Evolutionary conservation across 2,329 filamentous ascomycete species (phyloP).

Genomic region (Botryotinia globosa): DNA sequence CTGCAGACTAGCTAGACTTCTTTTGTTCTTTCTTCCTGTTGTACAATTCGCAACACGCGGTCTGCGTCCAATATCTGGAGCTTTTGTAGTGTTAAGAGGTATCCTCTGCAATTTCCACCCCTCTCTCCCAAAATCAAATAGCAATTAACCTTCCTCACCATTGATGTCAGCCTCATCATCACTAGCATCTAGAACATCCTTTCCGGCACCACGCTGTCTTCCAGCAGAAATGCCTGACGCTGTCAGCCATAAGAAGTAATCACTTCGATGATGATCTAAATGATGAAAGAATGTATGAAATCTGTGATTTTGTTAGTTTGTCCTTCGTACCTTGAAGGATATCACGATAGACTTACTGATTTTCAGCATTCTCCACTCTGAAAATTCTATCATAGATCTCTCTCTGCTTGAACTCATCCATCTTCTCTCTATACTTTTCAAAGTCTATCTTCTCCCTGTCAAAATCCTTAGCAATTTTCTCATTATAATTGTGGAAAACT

Average conservation of each 20-base stretch:
- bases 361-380: constrained; percentile 80
- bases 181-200: constrained; percentile 19
- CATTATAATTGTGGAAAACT: constrained; percentile 88
- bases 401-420: constrained; percentile 84
- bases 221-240: constrained; percentile 64
- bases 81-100: neutral
- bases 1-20: neutral
- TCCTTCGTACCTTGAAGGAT: neutral
- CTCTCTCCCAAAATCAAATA: neutral
- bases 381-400: constrained; percentile 94
- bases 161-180: constrained; percentile 23
- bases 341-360: constrained; percentile 59
- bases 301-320: constrained; percentile 41
- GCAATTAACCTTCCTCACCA: constrained; percentile 22
- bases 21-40: neutral
- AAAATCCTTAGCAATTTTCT: constrained; percentile 61
- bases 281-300: constrained; percentile 79
- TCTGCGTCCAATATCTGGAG: neutral
- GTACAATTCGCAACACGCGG: neutral
- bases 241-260: constrained; percentile 73
- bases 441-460: constrained; percentile 74
- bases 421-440: constrained; percentile 69
- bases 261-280: constrained; percentile 69
- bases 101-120: neutral
- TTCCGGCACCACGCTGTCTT: constrained; percentile 41